A percentile compares a stretch with the other conserved stretches of the same genome.
Evolutionary conservation across 176 grass and related monocot species (phyloP).

Genomic region (Leersia perrieri): DNA sequence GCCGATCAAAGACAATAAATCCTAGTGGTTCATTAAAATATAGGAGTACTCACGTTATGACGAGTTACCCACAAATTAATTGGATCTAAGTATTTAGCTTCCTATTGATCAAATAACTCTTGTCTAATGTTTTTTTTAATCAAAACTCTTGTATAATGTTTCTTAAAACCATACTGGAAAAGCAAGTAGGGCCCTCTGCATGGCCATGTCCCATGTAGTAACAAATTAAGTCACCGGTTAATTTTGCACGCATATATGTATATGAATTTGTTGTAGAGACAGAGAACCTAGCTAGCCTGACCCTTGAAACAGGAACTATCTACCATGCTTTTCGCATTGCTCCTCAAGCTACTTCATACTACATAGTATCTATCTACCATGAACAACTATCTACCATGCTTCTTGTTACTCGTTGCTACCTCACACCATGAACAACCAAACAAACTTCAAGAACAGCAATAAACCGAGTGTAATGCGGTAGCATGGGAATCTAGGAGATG

Average conservation of each 20-base stretch:
- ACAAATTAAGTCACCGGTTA: neutral
- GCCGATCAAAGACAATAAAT: neutral
- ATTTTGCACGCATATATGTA: neutral
- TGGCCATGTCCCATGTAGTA: neutral
- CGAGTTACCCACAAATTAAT: neutral
- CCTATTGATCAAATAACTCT: neutral
- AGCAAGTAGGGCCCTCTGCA: neutral
- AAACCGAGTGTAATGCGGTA: neutral
- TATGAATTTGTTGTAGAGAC: neutral
- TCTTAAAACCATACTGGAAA: neutral
- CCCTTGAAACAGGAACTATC: neutral
- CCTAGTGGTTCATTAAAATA: neutral
- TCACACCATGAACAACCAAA: neutral
- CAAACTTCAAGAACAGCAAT: constrained; percentile 17
- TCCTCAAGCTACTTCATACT: too few relatives aligned
- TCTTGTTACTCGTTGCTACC: neutral
- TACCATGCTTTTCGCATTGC: too few relatives aligned
- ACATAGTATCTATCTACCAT: too few relatives aligned
- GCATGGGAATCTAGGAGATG: neutral
- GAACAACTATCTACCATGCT: neutral
- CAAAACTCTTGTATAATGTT: neutral
- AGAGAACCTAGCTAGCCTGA: neutral
- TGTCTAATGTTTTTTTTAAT: neutral
- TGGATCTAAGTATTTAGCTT: neutral
- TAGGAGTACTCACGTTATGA: neutral